phyloP scores from a whole-genome alignment of 805 yeast species.

The Saccharomycopsis babjevae region DNA sequence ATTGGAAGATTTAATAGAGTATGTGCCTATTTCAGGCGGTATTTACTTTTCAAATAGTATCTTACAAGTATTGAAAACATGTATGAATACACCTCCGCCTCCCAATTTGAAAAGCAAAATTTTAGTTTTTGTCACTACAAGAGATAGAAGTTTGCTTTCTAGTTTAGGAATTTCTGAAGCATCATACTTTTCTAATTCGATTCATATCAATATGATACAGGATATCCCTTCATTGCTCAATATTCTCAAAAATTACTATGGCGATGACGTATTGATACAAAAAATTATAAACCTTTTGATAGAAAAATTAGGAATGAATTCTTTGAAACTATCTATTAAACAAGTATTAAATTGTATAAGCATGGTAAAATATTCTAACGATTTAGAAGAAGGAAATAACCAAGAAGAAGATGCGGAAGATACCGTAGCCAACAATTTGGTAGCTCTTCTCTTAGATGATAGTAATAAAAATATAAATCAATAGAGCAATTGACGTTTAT shows the following conservation, averaged over 20 bases:
- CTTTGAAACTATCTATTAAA: background rate
- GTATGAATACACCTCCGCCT: conserved; percentile 76
- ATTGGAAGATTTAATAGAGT: conserved; percentile 83
- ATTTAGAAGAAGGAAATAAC: background rate
- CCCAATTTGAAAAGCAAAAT: conserved; percentile 62
- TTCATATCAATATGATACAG: background rate
- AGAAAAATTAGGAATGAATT: background rate
- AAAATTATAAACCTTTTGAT: background rate
- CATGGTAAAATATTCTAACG: background rate
- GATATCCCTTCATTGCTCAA: background rate
- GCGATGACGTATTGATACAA: background rate
- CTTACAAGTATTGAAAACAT: conserved; percentile 74
- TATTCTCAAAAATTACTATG: background rate
- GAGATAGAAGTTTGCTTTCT: background rate
- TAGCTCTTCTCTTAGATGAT: background rate
- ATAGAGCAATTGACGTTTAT: background rate
- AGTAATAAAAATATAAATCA: background rate
- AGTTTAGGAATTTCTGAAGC: background rate
- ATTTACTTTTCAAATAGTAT: conserved; percentile 89
- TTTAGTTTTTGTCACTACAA: conserved; percentile 77
- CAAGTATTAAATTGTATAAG: background rate
- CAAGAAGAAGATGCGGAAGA: background rate
- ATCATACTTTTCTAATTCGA: background rate
- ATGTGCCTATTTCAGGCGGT: conserved; percentile 76
- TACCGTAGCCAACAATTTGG: background rate